These are phyloP conservation scores for Dactylellina cionopaga DNA, from an alignment of 2,329 filamentous ascomycete species.

Conservation along the genomic window DNA sequence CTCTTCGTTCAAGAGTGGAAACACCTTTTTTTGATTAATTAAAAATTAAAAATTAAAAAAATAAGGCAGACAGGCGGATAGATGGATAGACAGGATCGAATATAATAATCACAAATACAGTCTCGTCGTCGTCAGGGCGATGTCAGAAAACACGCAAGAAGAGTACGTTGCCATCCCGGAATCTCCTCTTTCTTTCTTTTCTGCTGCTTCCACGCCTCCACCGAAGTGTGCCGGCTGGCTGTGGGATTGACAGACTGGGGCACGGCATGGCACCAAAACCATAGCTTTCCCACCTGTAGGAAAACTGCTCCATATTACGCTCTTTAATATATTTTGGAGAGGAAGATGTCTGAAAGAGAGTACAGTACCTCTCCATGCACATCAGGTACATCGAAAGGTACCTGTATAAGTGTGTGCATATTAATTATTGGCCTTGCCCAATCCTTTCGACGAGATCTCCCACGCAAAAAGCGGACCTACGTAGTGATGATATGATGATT, in stretches of 20 bases:
- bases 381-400: constrained; percentile 3
- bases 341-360: background rate
- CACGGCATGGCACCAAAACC: constrained; percentile 26
- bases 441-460: constrained; percentile 49
- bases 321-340: background rate
- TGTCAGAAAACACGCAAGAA: constrained; percentile 44
- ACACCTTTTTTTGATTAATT: no score
- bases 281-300: constrained; percentile 21
- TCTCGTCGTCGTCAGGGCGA: constrained; percentile 15
- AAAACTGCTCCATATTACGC: constrained; percentile 4
- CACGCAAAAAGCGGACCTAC: constrained; percentile 46
- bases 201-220: constrained; percentile 29
- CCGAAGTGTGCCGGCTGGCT: constrained; percentile 50
- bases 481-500: constrained; percentile 48
- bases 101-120: no score
- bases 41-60: background rate
- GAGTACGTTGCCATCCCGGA: constrained; percentile 35
- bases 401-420: constrained; percentile 33
- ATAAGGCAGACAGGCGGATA: no score
- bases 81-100: no score
- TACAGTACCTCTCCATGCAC: constrained; percentile 1
- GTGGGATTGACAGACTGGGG: constrained; percentile 52
- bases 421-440: constrained; percentile 34
- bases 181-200: constrained; percentile 17
- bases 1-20: background rate